Evolutionary conservation across 2,329 filamentous ascomycete species (phyloP).

Genomic region (Rosellinia necatrix): DNA sequence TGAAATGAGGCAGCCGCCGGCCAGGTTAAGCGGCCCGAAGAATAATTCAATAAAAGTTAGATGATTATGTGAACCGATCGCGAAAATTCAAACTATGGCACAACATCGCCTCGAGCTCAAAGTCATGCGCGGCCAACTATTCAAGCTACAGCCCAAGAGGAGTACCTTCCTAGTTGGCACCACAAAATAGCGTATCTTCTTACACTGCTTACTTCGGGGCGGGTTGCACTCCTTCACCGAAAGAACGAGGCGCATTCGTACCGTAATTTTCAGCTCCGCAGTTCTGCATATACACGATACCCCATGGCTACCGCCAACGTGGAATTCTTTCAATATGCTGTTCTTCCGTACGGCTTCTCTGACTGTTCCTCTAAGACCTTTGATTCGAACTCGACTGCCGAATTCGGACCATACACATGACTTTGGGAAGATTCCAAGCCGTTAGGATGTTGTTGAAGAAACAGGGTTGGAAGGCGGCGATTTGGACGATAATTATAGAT

Average conservation of each 20-base stretch:
- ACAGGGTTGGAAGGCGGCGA: not conserved
- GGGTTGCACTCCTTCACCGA: not conserved
- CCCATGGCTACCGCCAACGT: not conserved
- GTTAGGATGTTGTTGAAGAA: not conserved
- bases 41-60: not conserved
- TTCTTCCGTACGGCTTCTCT: not conserved
- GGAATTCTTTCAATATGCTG: not conserved
- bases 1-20: not conserved
- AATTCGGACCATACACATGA: not conserved
- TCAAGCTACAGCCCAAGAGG: not conserved
- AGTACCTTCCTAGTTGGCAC: not conserved
- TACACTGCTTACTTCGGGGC: not conserved
- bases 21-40: not conserved
- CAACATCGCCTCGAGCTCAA: not conserved
- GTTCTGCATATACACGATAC: not conserved
- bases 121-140: not conserved
- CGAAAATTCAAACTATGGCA: not conserved
- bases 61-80: not conserved
- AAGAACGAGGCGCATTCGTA: not conserved
- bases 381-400: not conserved
- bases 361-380: not conserved
- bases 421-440: not conserved
- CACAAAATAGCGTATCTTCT: not conserved
- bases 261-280: not conserved
- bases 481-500: no score